Evolutionary conservation across 768 basidiomycete genomes (phyloP), one percentile per base, ranked within the genome.

Genomic region (Mycena chlorophos): DNA sequence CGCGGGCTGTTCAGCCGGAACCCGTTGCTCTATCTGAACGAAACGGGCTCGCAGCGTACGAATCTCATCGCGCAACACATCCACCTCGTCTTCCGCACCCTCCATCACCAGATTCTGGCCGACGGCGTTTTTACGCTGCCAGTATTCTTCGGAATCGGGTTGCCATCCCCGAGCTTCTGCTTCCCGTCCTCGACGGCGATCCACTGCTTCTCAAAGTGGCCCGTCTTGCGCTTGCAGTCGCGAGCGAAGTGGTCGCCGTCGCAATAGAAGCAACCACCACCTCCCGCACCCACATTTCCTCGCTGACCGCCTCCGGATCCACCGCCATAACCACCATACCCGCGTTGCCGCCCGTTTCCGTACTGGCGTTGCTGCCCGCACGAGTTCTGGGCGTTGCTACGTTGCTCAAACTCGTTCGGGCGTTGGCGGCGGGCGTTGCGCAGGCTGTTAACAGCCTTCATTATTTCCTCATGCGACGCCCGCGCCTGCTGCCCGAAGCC

Each of bases 141-240:
- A 54, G 34, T 54, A 54, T 23, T 55, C 54, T 23, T 55, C 54
- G 52, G 52, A 37, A 56, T 56, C 16, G 17, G 43, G 17, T 28
- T 38, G 0, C 55, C 55, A 51, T 56, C 55, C 5, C 49, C 26
- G 2, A 56, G 25, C 13, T n/a, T 42, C 17, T 56, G 55, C 23
- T 56, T 43, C 1, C 55, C 55, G 47, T 56, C 55, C 14, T 56
- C 55, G 1, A 56, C 39, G 3, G 23, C 42, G 14, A 56, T 22
- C 54, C 54, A 55, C 13, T 47, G 46, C 26, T 55, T 55, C 5
- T 55, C 34, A 2, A 55, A 31, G 47, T 55, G 54, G 14, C 37
- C 47, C 2, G 46, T 30, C 47, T 55, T 55, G 1, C 30, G 26
- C 10, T 37, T 20, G 38, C 54, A 55, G 3, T 55, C 54, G 12